A percentile compares a stretch with the other conserved stretches of the same genome.
These are phyloP conservation scores for Prunus persica DNA, from an alignment of 306 rosid species.

Conservation along the genomic window DNA sequence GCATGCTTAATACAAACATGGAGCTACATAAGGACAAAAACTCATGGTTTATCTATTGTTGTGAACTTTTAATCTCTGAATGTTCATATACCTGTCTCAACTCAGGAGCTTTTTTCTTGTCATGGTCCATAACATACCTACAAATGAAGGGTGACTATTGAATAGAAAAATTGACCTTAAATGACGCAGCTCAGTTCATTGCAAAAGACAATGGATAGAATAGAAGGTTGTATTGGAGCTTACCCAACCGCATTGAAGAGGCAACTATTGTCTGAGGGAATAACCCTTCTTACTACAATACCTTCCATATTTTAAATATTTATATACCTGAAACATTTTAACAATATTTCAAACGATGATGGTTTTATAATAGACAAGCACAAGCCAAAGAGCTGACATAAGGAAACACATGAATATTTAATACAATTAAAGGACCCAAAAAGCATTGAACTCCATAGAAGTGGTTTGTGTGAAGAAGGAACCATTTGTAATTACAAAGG, in stretches of 20 bases:
- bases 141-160: constrained; percentile 8
- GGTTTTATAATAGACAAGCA: no score
- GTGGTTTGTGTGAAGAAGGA: not conserved
- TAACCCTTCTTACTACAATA: constrained; percentile 67
- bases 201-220: not conserved
- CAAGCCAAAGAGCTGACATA: not conserved
- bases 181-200: not conserved
- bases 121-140: constrained; percentile 94
- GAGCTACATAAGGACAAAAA: not conserved
- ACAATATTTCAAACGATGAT: not conserved
- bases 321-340: constrained; percentile 30
- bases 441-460: not conserved
- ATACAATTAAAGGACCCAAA: not conserved
- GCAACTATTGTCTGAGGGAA: constrained; percentile 89
- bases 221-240: constrained; percentile 8
- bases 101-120: constrained; percentile 65
- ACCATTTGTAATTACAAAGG: not conserved
- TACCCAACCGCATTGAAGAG: constrained; percentile 97
- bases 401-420: not conserved
- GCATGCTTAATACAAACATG: not conserved
- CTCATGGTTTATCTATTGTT: not conserved
- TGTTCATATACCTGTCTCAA: constrained; percentile 64
- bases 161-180: not conserved
- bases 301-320: constrained; percentile 58
- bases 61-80: not conserved